Conservation (phyloP, 805 yeast species). For the Brettanomyces bruxellensis region DNA sequence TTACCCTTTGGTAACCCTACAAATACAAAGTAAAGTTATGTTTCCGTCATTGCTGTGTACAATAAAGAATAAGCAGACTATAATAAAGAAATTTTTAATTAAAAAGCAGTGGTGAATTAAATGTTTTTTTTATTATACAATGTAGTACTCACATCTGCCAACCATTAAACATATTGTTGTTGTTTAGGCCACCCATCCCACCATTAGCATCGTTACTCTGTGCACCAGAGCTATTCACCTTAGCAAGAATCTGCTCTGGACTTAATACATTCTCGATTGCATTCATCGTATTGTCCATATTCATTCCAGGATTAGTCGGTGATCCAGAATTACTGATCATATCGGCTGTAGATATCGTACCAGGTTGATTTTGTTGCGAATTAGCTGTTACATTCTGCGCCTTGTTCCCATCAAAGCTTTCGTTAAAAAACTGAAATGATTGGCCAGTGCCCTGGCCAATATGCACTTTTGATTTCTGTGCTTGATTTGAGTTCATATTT, state of each 20-base stretch:
- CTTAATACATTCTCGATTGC: constrained; percentile 9
- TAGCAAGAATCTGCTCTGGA: constrained; percentile 27
- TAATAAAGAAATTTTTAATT: too few relatives aligned
- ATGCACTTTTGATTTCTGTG: neutral
- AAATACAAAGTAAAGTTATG: too few relatives aligned
- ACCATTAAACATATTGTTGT: neutral
- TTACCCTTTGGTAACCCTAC: too few relatives aligned
- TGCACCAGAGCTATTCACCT: constrained; percentile 11
- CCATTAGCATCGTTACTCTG: neutral
- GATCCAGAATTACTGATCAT: neutral
- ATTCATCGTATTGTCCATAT: too few relatives aligned
- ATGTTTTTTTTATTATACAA: neutral
- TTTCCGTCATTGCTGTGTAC: too few relatives aligned
- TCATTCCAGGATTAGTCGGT: neutral
- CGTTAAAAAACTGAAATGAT: neutral
- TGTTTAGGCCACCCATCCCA: neutral
- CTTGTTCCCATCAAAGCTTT: neutral
- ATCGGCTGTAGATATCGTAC: neutral
- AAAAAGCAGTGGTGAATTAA: too few relatives aligned
- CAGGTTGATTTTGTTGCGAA: neutral
- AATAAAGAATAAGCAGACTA: too few relatives aligned
- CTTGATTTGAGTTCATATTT: neutral
- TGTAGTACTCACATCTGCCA: neutral
- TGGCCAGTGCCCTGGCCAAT: neutral
- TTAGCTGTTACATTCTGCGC: neutral